Conservation (phyloP, 2,329 filamentous ascomycete species). For the Penicillium sp. region DNA sequence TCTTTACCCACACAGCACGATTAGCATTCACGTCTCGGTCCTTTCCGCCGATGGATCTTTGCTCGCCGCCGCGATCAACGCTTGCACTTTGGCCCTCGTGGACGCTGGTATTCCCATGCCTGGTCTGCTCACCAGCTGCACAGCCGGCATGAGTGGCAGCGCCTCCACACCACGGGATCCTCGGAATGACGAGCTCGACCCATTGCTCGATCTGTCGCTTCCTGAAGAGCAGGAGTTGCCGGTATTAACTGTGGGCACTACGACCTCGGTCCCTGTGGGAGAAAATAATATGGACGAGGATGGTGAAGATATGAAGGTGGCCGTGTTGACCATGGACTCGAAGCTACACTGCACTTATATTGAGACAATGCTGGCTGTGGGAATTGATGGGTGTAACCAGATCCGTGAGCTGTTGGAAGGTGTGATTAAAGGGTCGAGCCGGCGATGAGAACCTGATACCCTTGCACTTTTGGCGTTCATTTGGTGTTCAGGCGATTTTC, state of each 20-base stretch:
- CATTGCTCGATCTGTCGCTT: conserved; percentile 46
- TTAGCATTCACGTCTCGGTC: conserved; percentile 81
- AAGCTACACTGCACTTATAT: conserved; percentile 76
- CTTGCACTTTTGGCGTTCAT: conserved; percentile 14
- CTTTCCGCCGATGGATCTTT: conserved; percentile 88
- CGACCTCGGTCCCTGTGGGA: conserved; percentile 38
- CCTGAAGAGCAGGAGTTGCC: conserved; percentile 72
- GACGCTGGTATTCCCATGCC: conserved; percentile 96
- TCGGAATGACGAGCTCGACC: conserved; percentile 46
- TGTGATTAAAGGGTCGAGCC: conserved; percentile 64
- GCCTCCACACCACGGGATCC: conserved; percentile 44
- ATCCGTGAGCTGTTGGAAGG: conserved; percentile 78
- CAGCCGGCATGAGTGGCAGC: conserved; percentile 67
- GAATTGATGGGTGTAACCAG: conserved; percentile 87
- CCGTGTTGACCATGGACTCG: conserved; percentile 81
- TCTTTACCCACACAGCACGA: conserved; percentile 84
- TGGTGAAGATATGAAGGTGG: conserved; percentile 59
- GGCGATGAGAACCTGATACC: conserved; percentile 16
- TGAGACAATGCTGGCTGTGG: conserved; percentile 91
- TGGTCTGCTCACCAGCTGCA: conserved; percentile 86
- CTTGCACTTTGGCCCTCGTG: conserved; percentile 84
- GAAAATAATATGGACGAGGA: conserved; percentile 60
- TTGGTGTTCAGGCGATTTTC: conserved; percentile 4
- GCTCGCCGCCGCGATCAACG: conserved; percentile 87
- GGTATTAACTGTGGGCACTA: conserved; percentile 80